Percentiles rank a stretch among this genome's conserved stretches.
phyloP scores from a whole-genome alignment of 805 yeast species.

The Clavispora vitiphila region DNA sequence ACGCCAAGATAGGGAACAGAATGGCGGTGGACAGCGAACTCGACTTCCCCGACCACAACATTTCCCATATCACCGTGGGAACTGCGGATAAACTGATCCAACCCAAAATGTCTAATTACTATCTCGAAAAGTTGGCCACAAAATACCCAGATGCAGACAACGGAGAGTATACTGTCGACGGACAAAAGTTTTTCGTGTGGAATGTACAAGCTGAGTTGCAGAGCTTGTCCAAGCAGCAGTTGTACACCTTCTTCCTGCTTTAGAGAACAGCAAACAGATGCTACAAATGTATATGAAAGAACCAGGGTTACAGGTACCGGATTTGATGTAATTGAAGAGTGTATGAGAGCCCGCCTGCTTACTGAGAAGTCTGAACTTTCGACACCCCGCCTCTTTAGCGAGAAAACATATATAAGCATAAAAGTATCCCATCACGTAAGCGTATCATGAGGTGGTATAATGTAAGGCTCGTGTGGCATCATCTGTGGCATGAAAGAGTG shows the following conservation, averaged over 20 bases:
- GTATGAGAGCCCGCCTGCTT: no score
- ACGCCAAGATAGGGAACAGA: neutral
- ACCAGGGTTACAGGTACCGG: no score
- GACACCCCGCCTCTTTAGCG: no score
- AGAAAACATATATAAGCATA: no score
- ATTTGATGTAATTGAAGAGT: no score
- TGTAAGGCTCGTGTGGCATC: no score
- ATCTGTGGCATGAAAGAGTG: no score
- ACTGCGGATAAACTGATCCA: conserved; percentile 22
- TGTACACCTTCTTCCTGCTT: neutral
- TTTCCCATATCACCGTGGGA: conserved; percentile 70
- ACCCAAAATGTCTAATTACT: conserved; percentile 11
- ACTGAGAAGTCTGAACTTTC: no score
- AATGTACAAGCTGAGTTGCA: neutral
- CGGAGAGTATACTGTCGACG: conserved; percentile 3
- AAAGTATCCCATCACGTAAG: no score
- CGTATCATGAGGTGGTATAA: no score
- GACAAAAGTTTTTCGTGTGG: neutral
- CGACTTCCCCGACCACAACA: neutral
- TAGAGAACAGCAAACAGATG: no score
- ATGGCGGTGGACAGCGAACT: neutral
- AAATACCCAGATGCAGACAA: neutral
- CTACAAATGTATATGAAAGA: no score
- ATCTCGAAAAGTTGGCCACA: conserved; percentile 6
- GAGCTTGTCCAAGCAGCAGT: neutral